These are phyloP conservation scores for Paracoccidioides lutzii DNA, from an alignment of 2,329 filamentous ascomycete genomes.

Conservation along the genomic window DNA sequence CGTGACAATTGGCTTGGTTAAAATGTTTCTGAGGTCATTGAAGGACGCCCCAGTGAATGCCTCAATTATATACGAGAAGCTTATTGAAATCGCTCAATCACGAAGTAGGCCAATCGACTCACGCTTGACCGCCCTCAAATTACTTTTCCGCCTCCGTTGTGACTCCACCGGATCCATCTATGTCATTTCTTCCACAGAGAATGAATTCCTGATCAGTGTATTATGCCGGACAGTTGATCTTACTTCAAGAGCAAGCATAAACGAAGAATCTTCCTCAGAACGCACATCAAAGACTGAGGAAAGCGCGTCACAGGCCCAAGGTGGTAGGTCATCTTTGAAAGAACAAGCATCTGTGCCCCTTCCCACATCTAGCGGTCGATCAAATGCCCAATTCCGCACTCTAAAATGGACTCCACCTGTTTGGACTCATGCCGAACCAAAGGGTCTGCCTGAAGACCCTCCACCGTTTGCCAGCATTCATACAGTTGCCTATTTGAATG, in stretches of 20 bases:
- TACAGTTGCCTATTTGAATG: constrained; percentile 37
- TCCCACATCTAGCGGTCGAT: constrained; percentile 22
- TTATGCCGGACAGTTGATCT: constrained; percentile 52
- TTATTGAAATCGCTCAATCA: constrained; percentile 52
- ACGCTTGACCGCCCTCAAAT: constrained; percentile 60
- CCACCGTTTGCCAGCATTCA: constrained; percentile 37
- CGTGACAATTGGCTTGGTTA: constrained; percentile 56
- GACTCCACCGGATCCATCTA: constrained; percentile 69
- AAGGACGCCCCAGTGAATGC: constrained; percentile 54
- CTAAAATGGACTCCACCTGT: constrained; percentile 33
- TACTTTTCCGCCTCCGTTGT: constrained; percentile 70
- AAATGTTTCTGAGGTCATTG: constrained; percentile 63
- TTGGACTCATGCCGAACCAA: constrained; percentile 46
- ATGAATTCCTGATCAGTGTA: constrained; percentile 56
- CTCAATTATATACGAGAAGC: constrained; percentile 46
- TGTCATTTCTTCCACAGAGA: constrained; percentile 57
- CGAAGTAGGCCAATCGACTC: constrained; percentile 52
- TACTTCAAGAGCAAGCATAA: constrained; percentile 31
- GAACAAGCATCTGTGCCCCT: constrained; percentile 18
- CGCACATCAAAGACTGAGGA: constrained; percentile 27
- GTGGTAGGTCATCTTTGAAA: constrained; percentile 21
- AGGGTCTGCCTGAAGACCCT: constrained; percentile 42
- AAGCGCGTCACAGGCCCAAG: constrained; percentile 12
- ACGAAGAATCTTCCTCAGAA: constrained; percentile 30
- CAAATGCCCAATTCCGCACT: constrained; percentile 21